These are phyloP conservation scores for Suillus weaverae DNA, from an alignment of 768 basidiomycete species.

Conservation along the genomic window DNA sequence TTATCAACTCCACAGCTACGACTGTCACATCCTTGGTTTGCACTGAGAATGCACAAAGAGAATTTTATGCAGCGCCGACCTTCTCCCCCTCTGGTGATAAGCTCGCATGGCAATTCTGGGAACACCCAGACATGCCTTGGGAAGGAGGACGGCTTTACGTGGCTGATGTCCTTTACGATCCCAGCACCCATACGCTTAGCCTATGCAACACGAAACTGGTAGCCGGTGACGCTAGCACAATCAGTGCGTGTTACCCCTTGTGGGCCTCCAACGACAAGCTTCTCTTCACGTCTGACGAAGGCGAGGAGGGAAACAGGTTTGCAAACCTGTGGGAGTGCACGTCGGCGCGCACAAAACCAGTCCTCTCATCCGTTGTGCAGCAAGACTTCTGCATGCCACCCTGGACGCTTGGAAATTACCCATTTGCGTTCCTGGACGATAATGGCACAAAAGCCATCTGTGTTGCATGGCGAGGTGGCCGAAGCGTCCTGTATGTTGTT, in stretches of 20 bases:
- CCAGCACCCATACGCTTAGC: constrained; percentile 12
- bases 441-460: constrained; percentile 28
- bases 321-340: constrained; percentile 65
- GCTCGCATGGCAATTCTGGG: constrained; percentile 68
- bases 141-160: constrained; percentile 58
- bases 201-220: background rate
- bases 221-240: constrained; percentile 1
- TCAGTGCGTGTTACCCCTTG: constrained; percentile 52
- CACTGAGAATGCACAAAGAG: constrained; percentile 48
- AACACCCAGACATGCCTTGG: constrained; percentile 74
- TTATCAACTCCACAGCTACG: constrained; percentile 51
- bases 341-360: constrained; percentile 11
- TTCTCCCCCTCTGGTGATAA: constrained; percentile 61
- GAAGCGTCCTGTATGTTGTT: constrained; percentile 36
- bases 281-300: constrained; percentile 61
- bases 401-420: constrained; percentile 54
- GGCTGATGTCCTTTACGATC: constrained; percentile 42
- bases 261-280: constrained; percentile 60
- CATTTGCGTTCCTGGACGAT: constrained; percentile 46
- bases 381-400: constrained; percentile 59
- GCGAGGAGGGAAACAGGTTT: constrained; percentile 61
- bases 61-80: constrained; percentile 62
- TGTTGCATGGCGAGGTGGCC: constrained; percentile 34
- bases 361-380: constrained; percentile 21
- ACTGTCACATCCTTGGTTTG: constrained; percentile 45